Percentiles rank a stretch among this genome's conserved stretches.
These are phyloP conservation scores for Blastobotrys persicus DNA, from an alignment of 1,139 yeast species.

Conservation along the genomic window DNA sequence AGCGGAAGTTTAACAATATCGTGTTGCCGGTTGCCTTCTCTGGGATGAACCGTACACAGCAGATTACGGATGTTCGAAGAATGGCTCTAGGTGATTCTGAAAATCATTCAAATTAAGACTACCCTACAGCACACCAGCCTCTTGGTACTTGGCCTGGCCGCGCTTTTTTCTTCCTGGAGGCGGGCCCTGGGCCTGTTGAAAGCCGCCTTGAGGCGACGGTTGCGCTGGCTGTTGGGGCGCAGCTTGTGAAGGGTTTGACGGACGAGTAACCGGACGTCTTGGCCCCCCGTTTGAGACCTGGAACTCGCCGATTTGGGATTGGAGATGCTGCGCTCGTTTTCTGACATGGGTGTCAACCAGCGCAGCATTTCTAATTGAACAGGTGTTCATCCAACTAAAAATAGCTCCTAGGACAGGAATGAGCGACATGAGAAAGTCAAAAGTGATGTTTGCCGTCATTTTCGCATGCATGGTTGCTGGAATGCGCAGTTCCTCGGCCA, in stretches of 20 bases:
- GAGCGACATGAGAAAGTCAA: constrained; percentile 70
- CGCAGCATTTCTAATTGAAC: constrained; percentile 89
- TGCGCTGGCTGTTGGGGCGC: constrained; percentile 5
- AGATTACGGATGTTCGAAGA: no score
- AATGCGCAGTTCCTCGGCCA: constrained; percentile 58
- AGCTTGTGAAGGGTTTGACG: constrained; percentile 12
- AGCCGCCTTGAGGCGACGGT: not conserved
- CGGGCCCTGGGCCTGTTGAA: not conserved
- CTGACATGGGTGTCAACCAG: constrained; percentile 48
- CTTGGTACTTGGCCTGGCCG: constrained; percentile 19
- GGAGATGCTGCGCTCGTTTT: constrained; percentile 23
- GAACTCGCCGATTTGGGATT: constrained; percentile 25
- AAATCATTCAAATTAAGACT: no score
- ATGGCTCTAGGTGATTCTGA: no score
- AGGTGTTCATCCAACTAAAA: constrained; percentile 75
- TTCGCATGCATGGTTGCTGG: constrained; percentile 61
- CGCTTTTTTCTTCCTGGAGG: constrained; percentile 2
- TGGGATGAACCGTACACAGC: no score
- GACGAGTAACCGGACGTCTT: constrained; percentile 6
- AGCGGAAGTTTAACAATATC: no score
- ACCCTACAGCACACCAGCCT: constrained; percentile 19
- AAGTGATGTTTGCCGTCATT: constrained; percentile 67
- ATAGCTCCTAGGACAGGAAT: constrained; percentile 78
- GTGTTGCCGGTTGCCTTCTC: no score
- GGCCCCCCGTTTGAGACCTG: constrained; percentile 19